Evolutionary conservation across 2,329 filamentous ascomycete species (phyloP).

Genomic region (Talaromyces atroroseus): DNA sequence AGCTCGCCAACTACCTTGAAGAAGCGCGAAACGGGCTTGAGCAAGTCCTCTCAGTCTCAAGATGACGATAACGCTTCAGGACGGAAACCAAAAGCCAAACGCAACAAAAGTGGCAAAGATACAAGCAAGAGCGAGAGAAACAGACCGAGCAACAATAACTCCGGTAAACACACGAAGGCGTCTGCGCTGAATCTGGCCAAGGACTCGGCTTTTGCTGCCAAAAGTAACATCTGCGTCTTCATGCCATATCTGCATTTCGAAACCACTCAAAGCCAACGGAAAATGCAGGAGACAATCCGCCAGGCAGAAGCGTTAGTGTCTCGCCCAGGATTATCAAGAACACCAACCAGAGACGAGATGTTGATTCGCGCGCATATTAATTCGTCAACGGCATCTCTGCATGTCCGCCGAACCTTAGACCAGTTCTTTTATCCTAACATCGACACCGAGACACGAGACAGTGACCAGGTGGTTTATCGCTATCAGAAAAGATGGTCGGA

Average conservation of each 20-base stretch:
- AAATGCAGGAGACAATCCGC: slow-evolving; percentile 54
- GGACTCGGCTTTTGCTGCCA: neutral
- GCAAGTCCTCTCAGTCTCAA: slow-evolving; percentile 20
- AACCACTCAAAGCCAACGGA: slow-evolving; percentile 48
- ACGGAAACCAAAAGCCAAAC: slow-evolving; percentile 29
- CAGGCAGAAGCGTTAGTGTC: slow-evolving; percentile 25
- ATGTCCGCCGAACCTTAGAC: slow-evolving; percentile 59
- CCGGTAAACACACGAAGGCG: slow-evolving; percentile 14
- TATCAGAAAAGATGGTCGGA: slow-evolving; percentile 44
- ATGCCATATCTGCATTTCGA: slow-evolving; percentile 65
- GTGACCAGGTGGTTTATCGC: slow-evolving; percentile 60
- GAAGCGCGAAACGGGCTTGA: slow-evolving; percentile 28
- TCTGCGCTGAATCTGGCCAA: neutral
- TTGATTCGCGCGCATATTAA: slow-evolving; percentile 34
- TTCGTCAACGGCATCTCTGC: slow-evolving; percentile 36
- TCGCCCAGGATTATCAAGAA: slow-evolving; percentile 22
- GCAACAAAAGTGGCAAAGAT: slow-evolving; percentile 21
- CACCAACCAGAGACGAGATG: slow-evolving; percentile 29
- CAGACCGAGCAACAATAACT: slow-evolving; percentile 22
- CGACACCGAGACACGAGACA: slow-evolving; percentile 54
- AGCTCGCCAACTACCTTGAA: slow-evolving; percentile 14
- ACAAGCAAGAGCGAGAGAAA: slow-evolving; percentile 23
- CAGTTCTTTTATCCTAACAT: slow-evolving; percentile 61
- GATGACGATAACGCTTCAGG: slow-evolving; percentile 22
- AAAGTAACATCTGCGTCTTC: slow-evolving; percentile 36